These are phyloP conservation scores for Jimgerdemannia flammicorona DNA, from an alignment of 192 early-diverging fungal genomes.

Conservation along the genomic window DNA sequence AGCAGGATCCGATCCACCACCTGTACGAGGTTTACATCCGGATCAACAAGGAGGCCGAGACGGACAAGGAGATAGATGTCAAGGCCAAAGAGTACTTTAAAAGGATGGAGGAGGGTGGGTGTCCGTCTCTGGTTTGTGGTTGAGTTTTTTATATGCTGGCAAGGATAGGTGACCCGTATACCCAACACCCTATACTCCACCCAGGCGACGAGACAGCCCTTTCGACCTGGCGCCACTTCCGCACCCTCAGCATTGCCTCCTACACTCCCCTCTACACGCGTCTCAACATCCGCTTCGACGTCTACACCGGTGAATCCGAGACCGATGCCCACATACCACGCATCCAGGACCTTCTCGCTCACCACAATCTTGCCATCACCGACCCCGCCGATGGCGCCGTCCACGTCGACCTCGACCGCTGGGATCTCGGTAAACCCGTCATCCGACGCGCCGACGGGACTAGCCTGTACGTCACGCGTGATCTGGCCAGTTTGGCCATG, in stretches of 20 bases:
- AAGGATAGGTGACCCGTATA: neutral
- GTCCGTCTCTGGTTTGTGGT: no score
- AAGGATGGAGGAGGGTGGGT: constrained; percentile 79
- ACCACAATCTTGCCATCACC: constrained; percentile 50
- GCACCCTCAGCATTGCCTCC: constrained; percentile 78
- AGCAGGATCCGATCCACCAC: constrained; percentile 79
- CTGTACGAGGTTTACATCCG: constrained; percentile 88
- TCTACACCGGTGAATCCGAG: constrained; percentile 90
- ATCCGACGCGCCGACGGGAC: constrained; percentile 82
- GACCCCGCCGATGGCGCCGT: constrained; percentile 70
- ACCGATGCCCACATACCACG: constrained; percentile 61
- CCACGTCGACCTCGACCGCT: constrained; percentile 69
- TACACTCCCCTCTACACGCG: constrained; percentile 81
- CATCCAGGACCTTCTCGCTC: constrained; percentile 61
- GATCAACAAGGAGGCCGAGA: constrained; percentile 68
- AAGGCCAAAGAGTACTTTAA: constrained; percentile 83
- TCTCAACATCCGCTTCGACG: constrained; percentile 79
- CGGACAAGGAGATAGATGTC: constrained; percentile 61
- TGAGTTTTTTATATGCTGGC: neutral
- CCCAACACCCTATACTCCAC: neutral
- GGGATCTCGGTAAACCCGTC: constrained; percentile 72
- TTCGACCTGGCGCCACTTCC: constrained; percentile 77
- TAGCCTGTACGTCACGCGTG: constrained; percentile 86
- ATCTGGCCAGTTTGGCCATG: constrained; percentile 81
- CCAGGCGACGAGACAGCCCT: constrained; percentile 58